A percentile compares a stretch with the other conserved stretches of the same genome.
These are phyloP conservation scores for Orbilia javanica DNA, from an alignment of 2,329 filamentous ascomycete genomes.

Conservation along the genomic window DNA sequence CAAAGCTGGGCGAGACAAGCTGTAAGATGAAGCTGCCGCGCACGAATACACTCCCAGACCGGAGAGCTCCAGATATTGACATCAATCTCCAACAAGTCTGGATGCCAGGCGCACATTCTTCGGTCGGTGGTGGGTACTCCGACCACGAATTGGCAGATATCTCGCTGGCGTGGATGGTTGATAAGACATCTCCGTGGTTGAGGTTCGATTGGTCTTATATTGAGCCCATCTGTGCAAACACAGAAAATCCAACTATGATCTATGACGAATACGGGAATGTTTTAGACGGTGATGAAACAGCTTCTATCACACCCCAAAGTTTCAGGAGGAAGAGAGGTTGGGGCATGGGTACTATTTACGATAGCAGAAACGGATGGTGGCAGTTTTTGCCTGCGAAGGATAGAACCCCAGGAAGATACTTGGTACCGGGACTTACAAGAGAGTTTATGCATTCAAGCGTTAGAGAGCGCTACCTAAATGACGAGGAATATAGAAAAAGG, in stretches of 20 bases:
- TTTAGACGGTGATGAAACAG: slow-evolving; percentile 22
- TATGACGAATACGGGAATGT: slow-evolving; percentile 47
- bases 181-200: slow-evolving; percentile 64
- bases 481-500: slow-evolving; percentile 46
- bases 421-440: slow-evolving; percentile 58
- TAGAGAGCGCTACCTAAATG: slow-evolving; percentile 57
- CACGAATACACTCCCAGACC: slow-evolving; percentile 48
- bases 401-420: slow-evolving; percentile 62
- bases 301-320: slow-evolving; percentile 18
- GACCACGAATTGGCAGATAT: slow-evolving; percentile 69
- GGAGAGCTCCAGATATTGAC: slow-evolving; percentile 41
- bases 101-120: slow-evolving; percentile 65
- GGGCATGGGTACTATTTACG: slow-evolving; percentile 64
- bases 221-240: slow-evolving; percentile 58
- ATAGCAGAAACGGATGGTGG: slow-evolving; percentile 62
- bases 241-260: slow-evolving; percentile 32
- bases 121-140: slow-evolving; percentile 67
- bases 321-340: slow-evolving; percentile 61
- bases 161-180: slow-evolving; percentile 70
- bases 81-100: slow-evolving; percentile 53
- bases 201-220: slow-evolving; percentile 64
- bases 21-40: slow-evolving; percentile 61
- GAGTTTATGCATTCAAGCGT: slow-evolving; percentile 60
- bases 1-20: slow-evolving; percentile 41
- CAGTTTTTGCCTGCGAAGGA: slow-evolving; percentile 56